These are phyloP conservation scores for Circinella minor DNA, from an alignment of 371 early-diverging fungal species.

Conservation along the genomic window DNA sequence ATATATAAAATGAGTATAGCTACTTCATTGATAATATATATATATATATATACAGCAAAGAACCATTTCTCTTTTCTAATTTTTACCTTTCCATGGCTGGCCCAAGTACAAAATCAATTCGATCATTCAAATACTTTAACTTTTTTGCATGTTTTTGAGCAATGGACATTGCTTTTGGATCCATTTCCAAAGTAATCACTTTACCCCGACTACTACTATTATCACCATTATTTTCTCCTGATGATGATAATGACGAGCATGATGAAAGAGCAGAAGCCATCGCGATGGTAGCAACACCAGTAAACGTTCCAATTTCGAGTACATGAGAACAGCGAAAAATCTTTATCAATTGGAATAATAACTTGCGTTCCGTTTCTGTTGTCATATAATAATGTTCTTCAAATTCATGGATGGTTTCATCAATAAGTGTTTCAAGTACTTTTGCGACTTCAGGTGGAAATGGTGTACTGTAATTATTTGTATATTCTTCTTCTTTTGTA, in stretches of 20 bases:
- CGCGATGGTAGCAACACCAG: constrained; percentile 61
- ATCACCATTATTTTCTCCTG: too few relatives aligned
- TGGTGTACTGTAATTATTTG: too few relatives aligned
- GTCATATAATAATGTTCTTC: too few relatives aligned
- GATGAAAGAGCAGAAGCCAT: constrained; percentile 60
- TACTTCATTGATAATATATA: too few relatives aligned
- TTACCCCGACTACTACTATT: constrained; percentile 9
- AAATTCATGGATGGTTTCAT: too few relatives aligned
- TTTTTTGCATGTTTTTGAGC: constrained; percentile 41
- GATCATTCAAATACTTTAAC: constrained; percentile 12
- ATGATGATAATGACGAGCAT: neutral
- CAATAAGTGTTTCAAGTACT: too few relatives aligned
- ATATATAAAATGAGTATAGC: neutral
- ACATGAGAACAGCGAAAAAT: constrained; percentile 43
- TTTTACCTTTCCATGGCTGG: too few relatives aligned
- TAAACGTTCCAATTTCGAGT: constrained; percentile 68
- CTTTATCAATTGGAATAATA: constrained; percentile 40
- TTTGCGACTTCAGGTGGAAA: too few relatives aligned
- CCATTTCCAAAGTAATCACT: constrained; percentile 54
- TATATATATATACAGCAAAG: too few relatives aligned
- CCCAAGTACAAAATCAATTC: constrained; percentile 28
- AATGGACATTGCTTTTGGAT: constrained; percentile 36
- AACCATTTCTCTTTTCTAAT: too few relatives aligned
- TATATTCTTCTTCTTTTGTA: neutral
- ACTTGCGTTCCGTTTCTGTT: neutral